Evolutionary conservation across 768 basidiomycete genomes (phyloP).

Genomic region (Suillus subluteus): DNA sequence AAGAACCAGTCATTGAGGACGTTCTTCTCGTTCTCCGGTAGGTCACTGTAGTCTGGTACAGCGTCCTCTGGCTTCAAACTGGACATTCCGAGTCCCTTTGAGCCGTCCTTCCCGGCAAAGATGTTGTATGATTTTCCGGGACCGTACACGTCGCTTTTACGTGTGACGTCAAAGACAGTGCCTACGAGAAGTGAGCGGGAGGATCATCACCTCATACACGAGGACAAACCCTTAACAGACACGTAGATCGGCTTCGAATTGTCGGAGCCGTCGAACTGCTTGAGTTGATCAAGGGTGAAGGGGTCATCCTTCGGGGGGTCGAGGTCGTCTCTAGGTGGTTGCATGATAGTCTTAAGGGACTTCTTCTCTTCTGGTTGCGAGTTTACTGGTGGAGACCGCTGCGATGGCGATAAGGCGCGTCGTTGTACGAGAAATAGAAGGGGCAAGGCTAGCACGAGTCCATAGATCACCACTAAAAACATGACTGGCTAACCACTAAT

Average conservation of each 20-base stretch:
- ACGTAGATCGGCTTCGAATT: conserved; percentile 78
- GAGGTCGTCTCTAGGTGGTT: conserved; percentile 61
- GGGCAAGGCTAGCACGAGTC: conserved; percentile 36
- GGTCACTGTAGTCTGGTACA: conserved; percentile 78
- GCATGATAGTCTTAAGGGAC: conserved; percentile 68
- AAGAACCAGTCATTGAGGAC: conserved; percentile 87
- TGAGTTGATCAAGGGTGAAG: conserved; percentile 70
- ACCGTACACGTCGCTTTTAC: conserved; percentile 89
- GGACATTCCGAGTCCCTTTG: conserved; percentile 86
- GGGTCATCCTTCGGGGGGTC: conserved; percentile 78
- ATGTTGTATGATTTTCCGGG: conserved; percentile 75
- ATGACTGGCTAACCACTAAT: conserved; percentile 16
- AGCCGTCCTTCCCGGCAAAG: conserved; percentile 95
- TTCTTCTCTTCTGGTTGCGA: conserved; percentile 29
- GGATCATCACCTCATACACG: conserved; percentile 7
- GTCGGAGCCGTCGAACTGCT: conserved; percentile 70
- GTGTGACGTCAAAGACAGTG: conserved; percentile 87
- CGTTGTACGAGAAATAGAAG: conserved; percentile 31
- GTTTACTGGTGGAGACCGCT: conserved; percentile 15
- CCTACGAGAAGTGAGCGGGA: conserved; percentile 46
- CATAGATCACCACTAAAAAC: conserved; percentile 32
- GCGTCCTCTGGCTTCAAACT: conserved; percentile 87
- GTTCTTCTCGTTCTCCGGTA: conserved; percentile 74
- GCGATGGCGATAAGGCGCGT: conserved; percentile 13
- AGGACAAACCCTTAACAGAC: conserved; percentile 80